Conservation (phyloP, 352 stramenopile genomes). For the Phytophthora colocasiae region DNA sequence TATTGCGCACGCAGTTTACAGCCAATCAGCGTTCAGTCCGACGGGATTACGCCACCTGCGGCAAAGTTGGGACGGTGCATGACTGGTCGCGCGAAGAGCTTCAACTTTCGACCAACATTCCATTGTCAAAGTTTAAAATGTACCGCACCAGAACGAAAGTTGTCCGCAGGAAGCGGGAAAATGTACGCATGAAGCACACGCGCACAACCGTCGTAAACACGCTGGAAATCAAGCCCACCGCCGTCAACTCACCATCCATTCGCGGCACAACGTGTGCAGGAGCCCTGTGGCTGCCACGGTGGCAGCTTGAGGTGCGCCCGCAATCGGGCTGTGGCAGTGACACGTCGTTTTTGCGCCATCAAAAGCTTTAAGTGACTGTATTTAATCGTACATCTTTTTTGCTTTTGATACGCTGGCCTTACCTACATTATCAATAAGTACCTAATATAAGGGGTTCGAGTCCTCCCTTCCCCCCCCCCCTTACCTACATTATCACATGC, state of each 20-base stretch:
- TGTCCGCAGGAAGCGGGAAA: conserved; percentile 1
- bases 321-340: neutral
- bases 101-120: conserved; percentile 18
- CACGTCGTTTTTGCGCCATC: conserved; percentile 8
- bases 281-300: too few relatives aligned
- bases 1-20: conserved; percentile 5
- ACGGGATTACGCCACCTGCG: conserved; percentile 26
- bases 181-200: neutral
- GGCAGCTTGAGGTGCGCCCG: neutral
- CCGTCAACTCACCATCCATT: conserved; percentile 11
- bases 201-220: conserved; percentile 9
- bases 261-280: too few relatives aligned
- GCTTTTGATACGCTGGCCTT: too few relatives aligned
- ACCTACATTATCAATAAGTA: too few relatives aligned
- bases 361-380: neutral
- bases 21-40: conserved; percentile 19
- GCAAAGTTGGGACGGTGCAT: conserved; percentile 11
- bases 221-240: neutral
- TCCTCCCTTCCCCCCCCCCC: too few relatives aligned
- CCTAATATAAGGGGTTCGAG: too few relatives aligned
- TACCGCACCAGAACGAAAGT: neutral
- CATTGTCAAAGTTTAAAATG: conserved; percentile 22
- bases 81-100: conserved; percentile 21
- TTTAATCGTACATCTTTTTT: neutral
- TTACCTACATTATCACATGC: too few relatives aligned